phyloP scores from a whole-genome alignment of 2,329 filamentous ascomycete species.

The Huntiella decipiens region DNA sequence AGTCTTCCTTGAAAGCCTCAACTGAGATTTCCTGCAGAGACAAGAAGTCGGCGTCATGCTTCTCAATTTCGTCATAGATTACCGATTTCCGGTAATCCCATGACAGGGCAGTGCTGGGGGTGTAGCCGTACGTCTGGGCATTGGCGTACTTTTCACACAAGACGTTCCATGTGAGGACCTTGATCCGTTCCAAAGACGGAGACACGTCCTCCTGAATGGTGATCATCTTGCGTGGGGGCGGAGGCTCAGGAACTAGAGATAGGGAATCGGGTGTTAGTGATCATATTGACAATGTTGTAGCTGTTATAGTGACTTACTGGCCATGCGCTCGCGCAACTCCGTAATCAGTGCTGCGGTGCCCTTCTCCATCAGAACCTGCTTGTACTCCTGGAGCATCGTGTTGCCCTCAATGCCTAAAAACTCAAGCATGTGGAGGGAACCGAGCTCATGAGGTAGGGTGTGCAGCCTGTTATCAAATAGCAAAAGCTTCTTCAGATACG shows the following conservation, averaged over 20 bases:
- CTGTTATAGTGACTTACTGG: slow-evolving; percentile 39
- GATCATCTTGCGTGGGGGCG: slow-evolving; percentile 57
- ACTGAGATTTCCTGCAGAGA: slow-evolving; percentile 88
- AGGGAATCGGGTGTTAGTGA: not conserved
- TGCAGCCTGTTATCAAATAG: slow-evolving; percentile 82
- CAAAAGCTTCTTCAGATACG: slow-evolving; percentile 66
- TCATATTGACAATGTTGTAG: not conserved
- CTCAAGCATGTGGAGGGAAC: slow-evolving; percentile 73
- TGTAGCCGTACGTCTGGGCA: slow-evolving; percentile 70
- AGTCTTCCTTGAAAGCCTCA: slow-evolving; percentile 80
- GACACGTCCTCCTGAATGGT: slow-evolving; percentile 52
- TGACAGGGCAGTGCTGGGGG: slow-evolving; percentile 56
- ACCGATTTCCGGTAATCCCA: slow-evolving; percentile 77
- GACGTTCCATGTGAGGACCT: slow-evolving; percentile 86
- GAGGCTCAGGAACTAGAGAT: slow-evolving; percentile 51
- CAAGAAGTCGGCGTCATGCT: slow-evolving; percentile 69
- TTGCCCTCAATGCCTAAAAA: slow-evolving; percentile 87
- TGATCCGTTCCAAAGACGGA: slow-evolving; percentile 48
- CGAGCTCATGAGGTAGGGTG: slow-evolving; percentile 67
- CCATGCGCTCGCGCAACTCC: slow-evolving; percentile 65
- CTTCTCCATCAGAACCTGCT: slow-evolving; percentile 67
- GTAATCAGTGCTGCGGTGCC: slow-evolving; percentile 74
- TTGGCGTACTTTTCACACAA: slow-evolving; percentile 90
- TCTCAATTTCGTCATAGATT: slow-evolving; percentile 65
- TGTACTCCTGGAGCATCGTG: slow-evolving; percentile 55